Evolutionary conservation across 2,329 filamentous ascomycete species (phyloP).

Genomic region (Colletotrichum tropicicola): DNA sequence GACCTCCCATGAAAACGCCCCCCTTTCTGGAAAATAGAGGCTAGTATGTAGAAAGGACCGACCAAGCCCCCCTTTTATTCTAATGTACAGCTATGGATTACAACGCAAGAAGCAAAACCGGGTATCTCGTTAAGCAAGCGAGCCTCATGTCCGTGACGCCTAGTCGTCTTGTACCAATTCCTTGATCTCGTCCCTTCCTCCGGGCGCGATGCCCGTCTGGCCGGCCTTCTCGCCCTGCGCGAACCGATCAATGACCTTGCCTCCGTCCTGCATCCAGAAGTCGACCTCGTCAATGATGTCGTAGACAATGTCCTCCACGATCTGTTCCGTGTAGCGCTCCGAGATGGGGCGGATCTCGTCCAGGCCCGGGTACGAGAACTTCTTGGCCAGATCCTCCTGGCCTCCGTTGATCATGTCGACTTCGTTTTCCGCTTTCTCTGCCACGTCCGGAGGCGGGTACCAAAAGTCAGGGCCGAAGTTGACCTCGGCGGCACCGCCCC

Average conservation of each 20-base stretch:
- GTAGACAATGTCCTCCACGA: slow-evolving; percentile 92
- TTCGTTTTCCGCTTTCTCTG: slow-evolving; percentile 51
- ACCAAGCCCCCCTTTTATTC: background rate
- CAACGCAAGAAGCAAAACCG: slow-evolving; percentile 8
- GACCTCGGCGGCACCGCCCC: slow-evolving; percentile 88
- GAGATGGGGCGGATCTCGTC: slow-evolving; percentile 68
- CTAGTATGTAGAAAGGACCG: background rate
- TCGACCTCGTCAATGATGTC: slow-evolving; percentile 96
- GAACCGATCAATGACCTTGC: slow-evolving; percentile 56
- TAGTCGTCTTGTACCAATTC: slow-evolving; percentile 72
- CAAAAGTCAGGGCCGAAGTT: slow-evolving; percentile 97
- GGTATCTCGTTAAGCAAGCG: slow-evolving; percentile 26
- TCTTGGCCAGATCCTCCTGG: slow-evolving; percentile 10
- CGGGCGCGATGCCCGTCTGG: slow-evolving; percentile 52
- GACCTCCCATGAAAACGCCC: background rate
- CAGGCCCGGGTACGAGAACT: slow-evolving; percentile 19
- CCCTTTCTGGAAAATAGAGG: background rate
- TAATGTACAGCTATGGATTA: slow-evolving; percentile 13
- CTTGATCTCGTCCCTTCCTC: slow-evolving; percentile 65
- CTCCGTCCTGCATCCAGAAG: slow-evolving; percentile 80
- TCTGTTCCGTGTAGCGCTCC: slow-evolving; percentile 90
- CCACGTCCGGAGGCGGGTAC: slow-evolving; percentile 75
- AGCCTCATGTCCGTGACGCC: slow-evolving; percentile 12
- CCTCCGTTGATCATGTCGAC: slow-evolving; percentile 53
- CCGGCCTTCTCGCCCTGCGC: slow-evolving; percentile 48